phyloP scores from a whole-genome alignment of 2,329 filamentous ascomycete genomes.

The Fusarium phyllophilum region DNA sequence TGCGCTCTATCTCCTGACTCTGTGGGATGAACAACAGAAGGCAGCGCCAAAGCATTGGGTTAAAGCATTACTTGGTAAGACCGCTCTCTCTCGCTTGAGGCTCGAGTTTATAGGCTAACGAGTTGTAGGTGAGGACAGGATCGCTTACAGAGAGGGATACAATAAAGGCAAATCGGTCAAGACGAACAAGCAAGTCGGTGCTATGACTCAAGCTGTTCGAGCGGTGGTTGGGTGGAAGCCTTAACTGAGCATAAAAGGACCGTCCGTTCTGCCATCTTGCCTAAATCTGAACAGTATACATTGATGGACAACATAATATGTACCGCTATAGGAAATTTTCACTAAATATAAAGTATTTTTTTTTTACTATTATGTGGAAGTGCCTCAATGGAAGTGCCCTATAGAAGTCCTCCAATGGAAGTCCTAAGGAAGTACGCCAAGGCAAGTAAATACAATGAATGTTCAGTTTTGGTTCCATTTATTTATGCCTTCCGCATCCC shows the following conservation, averaged over 20 bases:
- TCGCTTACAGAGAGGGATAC: neutral
- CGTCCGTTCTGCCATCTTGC: fast-evolving
- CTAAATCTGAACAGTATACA: fast-evolving
- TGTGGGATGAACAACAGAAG: neutral
- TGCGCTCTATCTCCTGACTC: neutral
- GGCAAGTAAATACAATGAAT: neutral
- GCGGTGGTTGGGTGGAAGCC: neutral
- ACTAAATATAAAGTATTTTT: fast-evolving
- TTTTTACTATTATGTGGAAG: neutral
- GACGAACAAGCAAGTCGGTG: neutral
- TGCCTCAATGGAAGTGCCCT: too few species aligned
- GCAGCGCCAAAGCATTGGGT: neutral
- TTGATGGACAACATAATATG: neutral
- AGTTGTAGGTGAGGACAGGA: neutral
- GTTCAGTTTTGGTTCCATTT: fast-evolving
- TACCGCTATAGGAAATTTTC: neutral
- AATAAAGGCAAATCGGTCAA: neutral
- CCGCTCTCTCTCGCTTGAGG: neutral
- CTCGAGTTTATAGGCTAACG: neutral
- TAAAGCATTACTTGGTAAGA: neutral
- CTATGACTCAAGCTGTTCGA: neutral
- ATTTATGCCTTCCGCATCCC: fast-evolving
- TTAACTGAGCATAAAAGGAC: neutral
- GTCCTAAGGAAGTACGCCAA: fast-evolving
- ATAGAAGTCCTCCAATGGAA: too few species aligned